Percentiles rank a stretch among this genome's conserved stretches.
These are phyloP conservation scores for Wickerhamomyces sydowiorum DNA, from an alignment of 805 yeast genomes.

Conservation along the genomic window DNA sequence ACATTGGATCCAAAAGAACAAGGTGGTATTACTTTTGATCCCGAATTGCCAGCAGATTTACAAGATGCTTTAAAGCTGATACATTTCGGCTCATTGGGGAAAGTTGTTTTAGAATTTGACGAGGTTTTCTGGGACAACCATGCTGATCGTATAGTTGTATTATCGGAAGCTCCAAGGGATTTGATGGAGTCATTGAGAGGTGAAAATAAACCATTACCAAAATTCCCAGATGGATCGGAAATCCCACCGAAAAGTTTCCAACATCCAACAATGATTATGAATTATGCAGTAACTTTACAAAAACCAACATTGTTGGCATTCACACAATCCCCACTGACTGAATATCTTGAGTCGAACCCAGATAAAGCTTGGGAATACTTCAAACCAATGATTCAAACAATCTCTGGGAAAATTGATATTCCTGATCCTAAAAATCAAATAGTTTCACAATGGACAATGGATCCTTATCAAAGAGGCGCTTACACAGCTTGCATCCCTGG, in stretches of 20 bases:
- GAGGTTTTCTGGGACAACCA: slow-evolving; percentile 53
- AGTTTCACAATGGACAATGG: slow-evolving; percentile 71
- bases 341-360: slow-evolving; percentile 45
- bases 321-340: slow-evolving; percentile 70
- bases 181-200: slow-evolving; percentile 10
- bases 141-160: slow-evolving; percentile 41
- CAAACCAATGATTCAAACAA: slow-evolving; percentile 33
- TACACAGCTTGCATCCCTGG: slow-evolving; percentile 67
- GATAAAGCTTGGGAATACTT: slow-evolving; percentile 50
- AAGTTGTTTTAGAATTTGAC: slow-evolving; percentile 65
- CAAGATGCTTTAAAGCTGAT: slow-evolving; percentile 38
- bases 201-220: slow-evolving; percentile 2
- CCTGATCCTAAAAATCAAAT: slow-evolving; percentile 38
- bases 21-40: slow-evolving; percentile 53
- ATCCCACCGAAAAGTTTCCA: slow-evolving; percentile 40
- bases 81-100: slow-evolving; percentile 67
- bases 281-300: slow-evolving; percentile 42
- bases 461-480: slow-evolving; percentile 76
- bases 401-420: slow-evolving; percentile 13
- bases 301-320: slow-evolving; percentile 57
- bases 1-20: slow-evolving; percentile 28
- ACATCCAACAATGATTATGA: slow-evolving; percentile 58
- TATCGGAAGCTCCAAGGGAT: slow-evolving; percentile 31
- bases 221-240: neutral
- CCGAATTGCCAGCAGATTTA: slow-evolving; percentile 45